Base-by-base conservation (phyloP, 306 rosid genomes). In the Echinosophora koreensis region DNA sequence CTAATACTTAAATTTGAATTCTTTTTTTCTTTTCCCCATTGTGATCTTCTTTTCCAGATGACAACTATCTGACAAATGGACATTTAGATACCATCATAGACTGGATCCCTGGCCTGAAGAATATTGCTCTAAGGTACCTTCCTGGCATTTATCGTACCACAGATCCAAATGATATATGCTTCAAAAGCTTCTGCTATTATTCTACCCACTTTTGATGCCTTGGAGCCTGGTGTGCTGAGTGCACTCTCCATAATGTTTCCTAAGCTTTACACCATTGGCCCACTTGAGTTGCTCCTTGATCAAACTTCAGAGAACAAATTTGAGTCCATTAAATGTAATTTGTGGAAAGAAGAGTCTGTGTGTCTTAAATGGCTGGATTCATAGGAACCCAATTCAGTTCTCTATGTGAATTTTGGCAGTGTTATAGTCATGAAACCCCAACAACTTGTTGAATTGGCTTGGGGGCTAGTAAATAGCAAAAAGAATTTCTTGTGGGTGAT, bases 341-440 rank as follows among this genome's bases (percentile, higher is more conserved):
- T 88, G 15, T 88, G 92, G 90, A 80, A 66, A 28, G 90, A 88
- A 65, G 87, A 84, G 8, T 11, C 51, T 2, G 84, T 62, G 35
- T 88, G 88, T 55, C 69, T 88, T 4, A 51, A 86, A 22, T 88
- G 92, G 92, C 61, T 88, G 4, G 74, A 86, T 62, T 69, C 83
- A 39, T 78, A 80, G 17, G 63, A 84, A 70, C 79, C 84, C 9
- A 68, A 27, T 59, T 83, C 89, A 2, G 81, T 83, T 46, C 70
- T 83, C 1, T 83, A 83, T 63, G 86, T 86, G 50, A 86, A 82
- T 41, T 85, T 85, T 76, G 89, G 87, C 0, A 83, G 89, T 35
- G 76, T 83, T 59, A 80, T 78, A 14, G 71, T 79, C 1, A 86
- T 86, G 85, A 86, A 15, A 10, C 54, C 41, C 5, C 59, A 79